Evolutionary conservation across 2,329 filamentous ascomycete genomes (phyloP).

Genomic region (Escovopsis weberi): DNA sequence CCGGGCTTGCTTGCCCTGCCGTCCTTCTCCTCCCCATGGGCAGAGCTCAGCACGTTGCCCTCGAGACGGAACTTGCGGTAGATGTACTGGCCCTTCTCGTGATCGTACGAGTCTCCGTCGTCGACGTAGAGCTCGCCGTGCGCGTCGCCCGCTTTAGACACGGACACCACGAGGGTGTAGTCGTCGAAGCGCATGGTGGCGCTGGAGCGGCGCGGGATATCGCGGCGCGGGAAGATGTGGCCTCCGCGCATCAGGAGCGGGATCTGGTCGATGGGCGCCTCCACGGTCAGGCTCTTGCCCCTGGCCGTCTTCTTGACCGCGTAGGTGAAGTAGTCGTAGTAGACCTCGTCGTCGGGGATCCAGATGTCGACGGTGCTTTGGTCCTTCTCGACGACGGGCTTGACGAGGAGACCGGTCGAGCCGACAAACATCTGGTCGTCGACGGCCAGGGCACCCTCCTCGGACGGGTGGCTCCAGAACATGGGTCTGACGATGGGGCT

Average conservation of each 20-base stretch:
- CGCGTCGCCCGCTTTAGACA: slow-evolving; percentile 47
- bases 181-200: slow-evolving; percentile 89
- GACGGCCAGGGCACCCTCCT: slow-evolving; percentile 74
- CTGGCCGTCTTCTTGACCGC: slow-evolving; percentile 53
- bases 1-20: slow-evolving; percentile 42
- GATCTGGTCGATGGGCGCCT: slow-evolving; percentile 71
- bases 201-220: slow-evolving; percentile 71
- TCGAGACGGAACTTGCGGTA: slow-evolving; percentile 64
- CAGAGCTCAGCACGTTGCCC: slow-evolving; percentile 47
- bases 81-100: slow-evolving; percentile 73
- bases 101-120: slow-evolving; percentile 87
- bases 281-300: slow-evolving; percentile 53
- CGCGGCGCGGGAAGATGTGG: slow-evolving; percentile 80
- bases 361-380: slow-evolving; percentile 64
- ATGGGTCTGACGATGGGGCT: slow-evolving; percentile 83
- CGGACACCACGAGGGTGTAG: slow-evolving; percentile 69
- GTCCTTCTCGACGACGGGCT: slow-evolving; percentile 72
- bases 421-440: slow-evolving; percentile 93
- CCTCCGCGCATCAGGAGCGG: slow-evolving; percentile 87
- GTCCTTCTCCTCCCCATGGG: slow-evolving; percentile 42
- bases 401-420: slow-evolving; percentile 76
- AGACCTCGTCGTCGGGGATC: slow-evolving; percentile 74
- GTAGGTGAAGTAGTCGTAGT: slow-evolving; percentile 94
- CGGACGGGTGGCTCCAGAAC: slow-evolving; percentile 78
- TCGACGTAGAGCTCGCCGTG: slow-evolving; percentile 79